Evolutionary conservation across 805 yeast species (phyloP), one percentile per base, ranked within the genome.

Genomic region (Myxozyma geophila): DNA sequence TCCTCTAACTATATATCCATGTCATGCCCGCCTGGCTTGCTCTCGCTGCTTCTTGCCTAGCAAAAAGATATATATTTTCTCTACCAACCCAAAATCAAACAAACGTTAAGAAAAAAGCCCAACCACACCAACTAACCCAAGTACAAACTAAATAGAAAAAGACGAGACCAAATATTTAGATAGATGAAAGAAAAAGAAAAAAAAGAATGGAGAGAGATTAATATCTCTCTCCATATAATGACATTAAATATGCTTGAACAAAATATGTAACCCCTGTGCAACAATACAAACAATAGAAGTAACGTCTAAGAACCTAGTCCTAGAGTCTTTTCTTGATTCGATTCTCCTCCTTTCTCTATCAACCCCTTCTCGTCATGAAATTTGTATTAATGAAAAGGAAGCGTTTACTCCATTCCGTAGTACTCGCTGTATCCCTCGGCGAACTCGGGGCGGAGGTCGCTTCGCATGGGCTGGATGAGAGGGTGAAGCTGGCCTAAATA

Each of bases 371-470:
- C 48, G 37, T 46, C 41, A 50, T 57, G n/a, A 47, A 44, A 23
- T 23, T 46, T 43, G 17, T 19, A n/a, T 12, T 23, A 23, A 13
- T 23, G 47, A 17, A 6, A 15, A 35, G n/a, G 35, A 21, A 21
- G 13, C 19, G 33, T 53, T 63, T 66, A 63, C 46, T 64, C 67
- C 56, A 43, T 59, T 49, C 59, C 67, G 46, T 46, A 37, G 69
- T 66, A 64, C 63, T 66, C 69, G 54, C 59, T 50, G 62, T 64
- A 66, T 28, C 69, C 69, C 59, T 77, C 81, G n/a, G 81, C 80
- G 67, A 72, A 83, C 76, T 89, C 96, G 36, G 93, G 95, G 78
- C 96, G 86, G 75, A 90, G 78, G 72, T 90, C 96, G 2, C 92
- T 85, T 72, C 96, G 85, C 77, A 88, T 88, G 56, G 96, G 96